Conservation (phyloP, 2,329 filamentous ascomycete genomes). For the Alternaria brassicicola region DNA sequence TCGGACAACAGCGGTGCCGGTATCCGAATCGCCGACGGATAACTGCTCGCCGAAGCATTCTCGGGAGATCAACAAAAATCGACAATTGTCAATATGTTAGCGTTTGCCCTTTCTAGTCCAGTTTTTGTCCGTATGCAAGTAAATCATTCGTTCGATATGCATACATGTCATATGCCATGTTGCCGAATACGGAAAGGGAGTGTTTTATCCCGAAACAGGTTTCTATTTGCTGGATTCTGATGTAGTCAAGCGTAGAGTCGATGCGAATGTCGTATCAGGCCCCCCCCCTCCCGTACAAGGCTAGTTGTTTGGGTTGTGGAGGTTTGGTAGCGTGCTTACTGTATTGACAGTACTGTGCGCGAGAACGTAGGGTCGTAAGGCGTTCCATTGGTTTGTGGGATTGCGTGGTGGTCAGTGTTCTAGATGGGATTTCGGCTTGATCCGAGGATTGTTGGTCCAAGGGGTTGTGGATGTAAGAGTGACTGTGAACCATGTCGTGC, state of each 20-base stretch:
- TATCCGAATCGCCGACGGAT: not conserved
- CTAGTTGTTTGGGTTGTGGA: not conserved
- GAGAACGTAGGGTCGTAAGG: not conserved
- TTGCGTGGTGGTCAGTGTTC: not conserved
- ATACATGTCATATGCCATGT: not conserved
- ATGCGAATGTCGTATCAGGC: not conserved
- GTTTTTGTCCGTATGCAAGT: not conserved
- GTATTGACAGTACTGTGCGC: not conserved
- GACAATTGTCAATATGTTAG: not conserved
- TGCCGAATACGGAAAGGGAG: conserved; percentile 5
- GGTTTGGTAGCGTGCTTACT: conserved; percentile 5
- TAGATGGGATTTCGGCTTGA: conserved; percentile 1
- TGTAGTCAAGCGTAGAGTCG: not conserved
- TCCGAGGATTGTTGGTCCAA: not conserved
- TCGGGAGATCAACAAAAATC: conserved; percentile 27
- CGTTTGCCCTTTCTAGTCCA: not conserved
- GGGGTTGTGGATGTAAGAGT: not conserved
- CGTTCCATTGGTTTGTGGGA: not conserved
- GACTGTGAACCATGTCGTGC: not conserved
- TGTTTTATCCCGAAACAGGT: not conserved
- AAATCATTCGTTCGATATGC: not conserved
- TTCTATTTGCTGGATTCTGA: not conserved
- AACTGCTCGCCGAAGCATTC: conserved; percentile 7
- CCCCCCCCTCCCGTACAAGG: not conserved
- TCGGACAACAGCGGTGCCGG: not conserved